Percentiles rank a stretch among this genome's conserved stretches.
These are phyloP conservation scores for Pseudomonodictys pantanalensis DNA, from an alignment of 495 filamentous ascomycete species.

Conservation along the genomic window DNA sequence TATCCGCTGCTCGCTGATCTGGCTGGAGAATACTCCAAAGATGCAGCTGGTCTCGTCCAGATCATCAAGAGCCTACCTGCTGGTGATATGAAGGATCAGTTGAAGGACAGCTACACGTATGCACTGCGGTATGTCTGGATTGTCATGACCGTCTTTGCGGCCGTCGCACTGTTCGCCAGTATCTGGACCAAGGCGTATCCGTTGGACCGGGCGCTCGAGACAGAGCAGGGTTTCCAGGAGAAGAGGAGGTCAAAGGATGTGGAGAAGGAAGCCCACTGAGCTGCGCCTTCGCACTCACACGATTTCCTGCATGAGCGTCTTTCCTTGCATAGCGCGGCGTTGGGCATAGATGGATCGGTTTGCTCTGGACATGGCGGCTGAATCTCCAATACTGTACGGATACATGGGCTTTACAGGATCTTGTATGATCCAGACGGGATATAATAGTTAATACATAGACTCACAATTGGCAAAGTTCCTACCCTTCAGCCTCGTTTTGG, in stretches of 20 bases:
- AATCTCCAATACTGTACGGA: too few relatives aligned
- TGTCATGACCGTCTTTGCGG: slow-evolving; percentile 51
- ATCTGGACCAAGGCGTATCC: slow-evolving; percentile 47
- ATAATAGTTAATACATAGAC: too few relatives aligned
- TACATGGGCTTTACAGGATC: too few relatives aligned
- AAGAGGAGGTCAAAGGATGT: slow-evolving; percentile 34
- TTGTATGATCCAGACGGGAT: too few relatives aligned
- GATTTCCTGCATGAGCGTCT: too few relatives aligned
- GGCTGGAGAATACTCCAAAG: slow-evolving; percentile 42
- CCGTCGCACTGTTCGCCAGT: slow-evolving; percentile 50
- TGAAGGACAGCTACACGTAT: slow-evolving; percentile 42
- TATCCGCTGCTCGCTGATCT: slow-evolving; percentile 36
- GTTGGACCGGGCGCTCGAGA: slow-evolving; percentile 37
- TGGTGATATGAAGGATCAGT: slow-evolving; percentile 34
- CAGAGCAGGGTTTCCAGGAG: slow-evolving; percentile 41
- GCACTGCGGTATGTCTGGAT: slow-evolving; percentile 41
- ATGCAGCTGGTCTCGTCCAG: slow-evolving; percentile 50
- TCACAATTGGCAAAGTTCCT: too few relatives aligned
- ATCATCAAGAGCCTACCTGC: slow-evolving; percentile 41
- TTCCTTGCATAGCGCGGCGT: slow-evolving; percentile 18
- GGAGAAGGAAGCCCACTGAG: slow-evolving; percentile 4
- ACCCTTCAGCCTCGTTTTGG: too few relatives aligned
- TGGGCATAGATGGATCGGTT: slow-evolving; percentile 7
- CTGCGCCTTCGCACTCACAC: neutral
- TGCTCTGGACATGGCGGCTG: too few relatives aligned